Base-by-base conservation (phyloP, 768 basidiomycete species). In the Cystobasidium onofrii region DNA sequence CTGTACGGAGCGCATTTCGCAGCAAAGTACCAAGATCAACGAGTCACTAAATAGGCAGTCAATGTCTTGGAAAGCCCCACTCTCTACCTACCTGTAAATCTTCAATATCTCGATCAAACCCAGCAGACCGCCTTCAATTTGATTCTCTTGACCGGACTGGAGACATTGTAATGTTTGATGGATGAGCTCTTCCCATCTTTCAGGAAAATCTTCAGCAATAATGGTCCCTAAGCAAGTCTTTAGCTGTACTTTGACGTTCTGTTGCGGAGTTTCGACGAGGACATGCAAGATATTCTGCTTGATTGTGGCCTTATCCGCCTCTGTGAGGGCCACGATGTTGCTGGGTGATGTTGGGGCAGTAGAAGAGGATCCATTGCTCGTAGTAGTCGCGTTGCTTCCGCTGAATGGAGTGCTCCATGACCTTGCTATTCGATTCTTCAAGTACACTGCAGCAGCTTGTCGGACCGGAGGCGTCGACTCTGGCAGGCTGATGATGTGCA, bases 391-490 rank as follows among this genome's bases (percentile, higher is more conserved):
- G 46, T 20, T 60, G 23, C 27, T 29, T 7, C 57, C 31, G 57
- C 31, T 2, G 33, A 7, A 54, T 80, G 80, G 92, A 12, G 52
- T 46, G 50, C 73, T 72, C 79, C 76, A 94, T 23, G 85, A 85
- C 4, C 84, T 84, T 71, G 86, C 85, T 74, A 94, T 87, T 78
- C 92, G 89, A 81, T 95, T 95, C 82, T 95, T 95, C 78, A 94
- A 84, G 86, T 89, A 95, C 25, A 95, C 90, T 17, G 89, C 85
- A 76, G 89, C 88, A 0, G 92, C 89, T 78, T 92, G 90, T 46
- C 91, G 89, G 70, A 89, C 90, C 29, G 90, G 85, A 73, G 90
- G 91, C 88, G 87, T 82, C 83, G 91, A 90, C 78, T 90, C 85
- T 78, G 82, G 86, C 83, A 90, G 84, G 36, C 86, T 88, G 79